Base-by-base conservation (phyloP, 148 eudicot species). In the Silene latifolia region DNA sequence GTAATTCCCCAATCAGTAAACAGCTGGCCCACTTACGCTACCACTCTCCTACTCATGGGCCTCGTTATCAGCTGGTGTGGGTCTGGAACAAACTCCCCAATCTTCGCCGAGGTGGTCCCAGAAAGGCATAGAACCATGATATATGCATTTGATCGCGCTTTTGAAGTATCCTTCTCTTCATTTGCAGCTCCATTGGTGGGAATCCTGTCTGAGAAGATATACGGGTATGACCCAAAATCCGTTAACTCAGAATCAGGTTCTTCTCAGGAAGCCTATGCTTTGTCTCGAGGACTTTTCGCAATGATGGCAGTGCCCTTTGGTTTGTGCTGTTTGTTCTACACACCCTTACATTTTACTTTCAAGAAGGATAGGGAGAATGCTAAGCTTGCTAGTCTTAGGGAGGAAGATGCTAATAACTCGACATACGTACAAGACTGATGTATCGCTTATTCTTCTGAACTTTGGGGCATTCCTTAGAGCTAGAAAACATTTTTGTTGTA, bases 301-400 rank as follows among this genome's bases (percentile, higher is more conserved):
- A 90, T 94, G 98, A 94, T 94, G 98, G 91, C 86, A 3, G 83
- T 92, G 18, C 98, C 98, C n/a, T 94, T 91, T 72, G 97, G 96
- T 5, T 78, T 94, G 83, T 94, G 98, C 79, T 79, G 88, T 80
- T 81, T 94, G 90, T 89, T 90, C 63, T 92, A 91, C 80, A 79
- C 89, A 3, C 97, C 96, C 3, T 82, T 92, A 83, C 88, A 94
- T 81, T 77, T 84, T 77, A 76, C 83, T 15, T 94, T 91, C 74
- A 86, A 83, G 79, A 75, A 76, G 23, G 97, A 92, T 59, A 79
- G 96, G 2, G 92, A 91, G 51, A 88, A 73, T 80, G 97, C 90
- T 42, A 90, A 86, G 73, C 29, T 81, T 67, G 90, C 89, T 23
- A 81, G 80, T 78, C 58, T 79, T 14, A 88, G 88, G 72, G 96